Percentiles rank a stretch among this genome's conserved stretches.
phyloP scores from a whole-genome alignment of 306 rosid genomes.

The Rosa chinensis region DNA sequence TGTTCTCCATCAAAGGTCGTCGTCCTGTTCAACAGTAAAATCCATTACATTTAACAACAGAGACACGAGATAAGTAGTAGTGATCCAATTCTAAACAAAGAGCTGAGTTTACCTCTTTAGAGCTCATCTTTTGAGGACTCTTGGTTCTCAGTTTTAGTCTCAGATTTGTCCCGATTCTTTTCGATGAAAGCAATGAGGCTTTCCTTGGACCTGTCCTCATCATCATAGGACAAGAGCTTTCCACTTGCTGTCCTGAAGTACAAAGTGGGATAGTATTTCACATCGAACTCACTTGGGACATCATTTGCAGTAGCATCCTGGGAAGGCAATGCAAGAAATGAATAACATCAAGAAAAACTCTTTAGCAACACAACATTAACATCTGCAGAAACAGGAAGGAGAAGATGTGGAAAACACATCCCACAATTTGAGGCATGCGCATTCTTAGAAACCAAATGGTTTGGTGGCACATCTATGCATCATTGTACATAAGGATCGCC shows the following conservation, averaged over 20 bases:
- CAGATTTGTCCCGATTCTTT: conserved; percentile 59
- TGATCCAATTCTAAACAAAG: not conserved
- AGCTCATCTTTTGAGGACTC: conserved; percentile 76
- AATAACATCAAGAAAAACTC: not conserved
- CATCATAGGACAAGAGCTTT: conserved; percentile 48
- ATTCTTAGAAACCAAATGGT: not conserved
- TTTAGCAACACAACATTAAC: not conserved
- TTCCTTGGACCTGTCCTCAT: conserved; percentile 68
- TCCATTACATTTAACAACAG: not conserved
- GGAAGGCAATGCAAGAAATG: conserved; percentile 12
- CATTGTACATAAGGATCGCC: not conserved
- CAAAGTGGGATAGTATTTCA: conserved; percentile 83
- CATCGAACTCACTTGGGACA: conserved; percentile 59
- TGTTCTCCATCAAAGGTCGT: not conserved
- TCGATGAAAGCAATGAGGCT: conserved; percentile 66
- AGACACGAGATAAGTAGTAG: not conserved
- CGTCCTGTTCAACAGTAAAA: not conserved
- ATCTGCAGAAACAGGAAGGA: not conserved
- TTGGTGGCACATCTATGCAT: not conserved
- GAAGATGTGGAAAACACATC: not conserved
- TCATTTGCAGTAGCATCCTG: conserved; percentile 96
- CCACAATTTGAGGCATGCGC: not conserved
- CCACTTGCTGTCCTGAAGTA: conserved; percentile 79
- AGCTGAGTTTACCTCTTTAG: conserved; percentile 45
- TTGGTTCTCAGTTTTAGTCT: conserved; percentile 29